Evolutionary conservation across 345 rosid species (phyloP), one percentile per base, ranked within the genome.

Genomic region (Corchorus olitorius): DNA sequence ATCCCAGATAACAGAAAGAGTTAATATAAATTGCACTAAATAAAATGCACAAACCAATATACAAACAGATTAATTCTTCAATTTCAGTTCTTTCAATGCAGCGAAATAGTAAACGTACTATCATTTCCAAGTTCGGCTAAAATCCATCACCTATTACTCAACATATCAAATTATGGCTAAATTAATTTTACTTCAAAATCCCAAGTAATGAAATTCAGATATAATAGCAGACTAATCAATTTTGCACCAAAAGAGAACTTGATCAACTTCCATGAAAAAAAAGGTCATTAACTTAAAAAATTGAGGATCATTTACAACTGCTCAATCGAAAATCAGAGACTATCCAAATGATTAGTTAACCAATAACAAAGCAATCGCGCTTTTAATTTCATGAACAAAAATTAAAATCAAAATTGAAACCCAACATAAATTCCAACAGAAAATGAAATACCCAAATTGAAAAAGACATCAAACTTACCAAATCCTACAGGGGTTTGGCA

Each of bases 51-150:
- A 22, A 6, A 73, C 9, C 5, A 17, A 37, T 61, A 14, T 22
- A 13, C 19, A 49, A 74, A 48, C 19, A 15, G 66, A 72, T 72
- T 37, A 72, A 20, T 68, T 49, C 43, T 68, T 50, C 72, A 22
- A 48, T 49, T 68, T 68, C 41, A 69, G 20, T 9, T 71, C 15
- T 53, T 34, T 37, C 15, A 5, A 70, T 70, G 43, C 14, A 1
- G 46, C 22, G 59, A 34, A 37, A 72, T 72, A 49, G 15, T 16
- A 52, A 4, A 0, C 8, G 16, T 33, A 27, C 11, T 27, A 60
- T 12, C 17, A 33, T 12, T 61, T 12, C 14, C 62, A 20, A 12
- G 20, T 74, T 74, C 49, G 17, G 58, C 27, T 34, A 35, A 70
- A 70, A 53, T 6, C 43, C 27, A 17, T 17, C 35, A 34, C 37